Evolutionary conservation across 148 eudicot species (phyloP).

Genomic region (Camellia japonica): DNA sequence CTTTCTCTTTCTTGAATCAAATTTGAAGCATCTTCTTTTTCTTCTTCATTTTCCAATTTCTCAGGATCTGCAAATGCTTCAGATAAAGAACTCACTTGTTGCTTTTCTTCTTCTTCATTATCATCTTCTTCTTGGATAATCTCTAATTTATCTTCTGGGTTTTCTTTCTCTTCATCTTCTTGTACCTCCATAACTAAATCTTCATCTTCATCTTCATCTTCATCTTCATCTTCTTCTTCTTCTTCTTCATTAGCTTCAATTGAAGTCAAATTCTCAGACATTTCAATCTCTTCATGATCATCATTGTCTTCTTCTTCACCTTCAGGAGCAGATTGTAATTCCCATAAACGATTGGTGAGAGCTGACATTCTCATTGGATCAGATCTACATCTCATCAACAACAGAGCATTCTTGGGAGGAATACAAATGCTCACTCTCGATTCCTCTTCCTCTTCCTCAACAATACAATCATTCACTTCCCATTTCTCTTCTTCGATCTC

Average conservation of each 20-base stretch:
- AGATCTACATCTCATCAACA: constrained; percentile 93
- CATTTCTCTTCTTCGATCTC: constrained; percentile 49
- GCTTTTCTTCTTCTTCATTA: constrained; percentile 26
- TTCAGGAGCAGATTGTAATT: constrained; percentile 21
- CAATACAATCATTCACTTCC: constrained; percentile 15
- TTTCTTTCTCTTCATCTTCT: constrained; percentile 16
- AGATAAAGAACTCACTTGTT: constrained; percentile 12
- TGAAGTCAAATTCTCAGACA: constrained; percentile 6
- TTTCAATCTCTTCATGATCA: constrained; percentile 21
- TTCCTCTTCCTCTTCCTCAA: constrained; percentile 28
- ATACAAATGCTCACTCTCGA: constrained; percentile 69
- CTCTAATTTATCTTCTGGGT: constrained; percentile 18
- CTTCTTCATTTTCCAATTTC: constrained; percentile 11
- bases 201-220: constrained; percentile 15
- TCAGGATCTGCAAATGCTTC: constrained; percentile 29
- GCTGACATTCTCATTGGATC: constrained; percentile 79
- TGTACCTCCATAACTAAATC: neutral
- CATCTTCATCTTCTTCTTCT: constrained; percentile 17
- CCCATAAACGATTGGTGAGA: constrained; percentile 56
- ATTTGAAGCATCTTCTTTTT: neutral
- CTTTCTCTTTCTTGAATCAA: constrained; percentile 1
- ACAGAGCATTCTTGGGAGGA: constrained; percentile 85
- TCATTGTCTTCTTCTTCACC: constrained; percentile 17
- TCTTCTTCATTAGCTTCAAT: constrained; percentile 6
- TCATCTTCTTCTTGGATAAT: constrained; percentile 17